A percentile compares a stretch with the other conserved stretches of the same genome.
Evolutionary conservation across 2,329 filamentous ascomycete genomes (phyloP).

Genomic region (Trichoderma harzianum): DNA sequence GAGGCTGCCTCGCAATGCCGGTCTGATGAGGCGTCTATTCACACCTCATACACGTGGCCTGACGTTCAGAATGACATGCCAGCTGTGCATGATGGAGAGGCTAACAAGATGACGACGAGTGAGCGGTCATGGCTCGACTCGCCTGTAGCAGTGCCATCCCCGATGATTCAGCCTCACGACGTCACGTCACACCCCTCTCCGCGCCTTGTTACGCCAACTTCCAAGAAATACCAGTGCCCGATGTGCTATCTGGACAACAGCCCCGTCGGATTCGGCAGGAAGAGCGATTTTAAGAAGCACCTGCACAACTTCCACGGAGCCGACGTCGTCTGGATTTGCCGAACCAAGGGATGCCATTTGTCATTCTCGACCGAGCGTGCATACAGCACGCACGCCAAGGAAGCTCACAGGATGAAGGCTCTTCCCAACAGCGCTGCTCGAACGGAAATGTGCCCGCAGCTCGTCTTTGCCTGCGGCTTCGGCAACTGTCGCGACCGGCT

Average conservation of each 20-base stretch:
- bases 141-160: conserved; percentile 36
- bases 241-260: conserved; percentile 46
- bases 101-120: conserved; percentile 27
- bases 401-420: conserved; percentile 41
- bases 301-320: conserved; percentile 46
- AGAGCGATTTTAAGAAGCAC: conserved; percentile 49
- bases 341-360: conserved; percentile 40
- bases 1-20: conserved; percentile 38
- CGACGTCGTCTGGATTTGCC: conserved; percentile 43
- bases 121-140: conserved; percentile 42
- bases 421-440: conserved; percentile 41
- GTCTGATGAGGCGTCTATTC: conserved; percentile 39
- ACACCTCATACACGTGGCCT: conserved; percentile 39
- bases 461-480: conserved; percentile 45
- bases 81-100: conserved; percentile 35
- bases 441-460: conserved; percentile 41
- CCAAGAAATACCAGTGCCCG: conserved; percentile 44
- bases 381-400: conserved; percentile 44
- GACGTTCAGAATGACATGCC: conserved; percentile 34
- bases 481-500: conserved; percentile 41
- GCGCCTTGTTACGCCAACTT: conserved; percentile 36
- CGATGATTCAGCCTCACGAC: conserved; percentile 31
- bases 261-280: conserved; percentile 44
- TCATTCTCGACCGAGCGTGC: conserved; percentile 45
- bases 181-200: conserved; percentile 37